A percentile compares a stretch with the other conserved stretches of the same genome.
phyloP scores from a whole-genome alignment of 129 eudicot genomes.

The Tagetes patula region DNA sequence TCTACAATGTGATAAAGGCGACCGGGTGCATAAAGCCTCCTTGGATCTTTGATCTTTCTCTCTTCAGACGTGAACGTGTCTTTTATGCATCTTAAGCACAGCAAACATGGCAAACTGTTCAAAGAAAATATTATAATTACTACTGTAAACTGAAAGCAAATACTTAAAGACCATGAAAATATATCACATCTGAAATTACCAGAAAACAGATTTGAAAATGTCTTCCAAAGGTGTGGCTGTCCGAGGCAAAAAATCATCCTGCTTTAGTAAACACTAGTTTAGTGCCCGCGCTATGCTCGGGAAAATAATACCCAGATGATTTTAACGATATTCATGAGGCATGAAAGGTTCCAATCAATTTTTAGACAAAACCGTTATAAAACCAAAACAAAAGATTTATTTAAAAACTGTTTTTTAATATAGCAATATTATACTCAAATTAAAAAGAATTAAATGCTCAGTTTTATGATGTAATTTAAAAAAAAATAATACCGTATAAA shows the following conservation, averaged over 20 bases:
- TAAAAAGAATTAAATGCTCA: too few species aligned
- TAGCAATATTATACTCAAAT: too few species aligned
- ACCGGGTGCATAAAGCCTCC: conserved; percentile 98
- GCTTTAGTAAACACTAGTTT: conserved; percentile 27
- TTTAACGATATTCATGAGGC: too few species aligned
- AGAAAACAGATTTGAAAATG: conserved; percentile 91
- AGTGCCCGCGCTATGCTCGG: too few species aligned
- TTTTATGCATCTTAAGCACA: conserved; percentile 89
- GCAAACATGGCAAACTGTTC: conserved; percentile 87
- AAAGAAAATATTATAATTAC: conserved; percentile 2
- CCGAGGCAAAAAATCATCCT: conserved; percentile 99
- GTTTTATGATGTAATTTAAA: too few species aligned
- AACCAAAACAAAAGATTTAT: too few species aligned
- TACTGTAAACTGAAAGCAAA: neutral
- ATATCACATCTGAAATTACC: conserved; percentile 45
- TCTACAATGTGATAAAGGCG: conserved; percentile 98
- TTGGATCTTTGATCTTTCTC: conserved; percentile 82
- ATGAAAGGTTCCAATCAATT: too few species aligned
- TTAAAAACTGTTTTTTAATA: too few species aligned
- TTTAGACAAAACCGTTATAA: too few species aligned
- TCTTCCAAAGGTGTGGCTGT: conserved; percentile 99
- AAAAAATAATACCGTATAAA: too few species aligned
- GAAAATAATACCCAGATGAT: too few species aligned
- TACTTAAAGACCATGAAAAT: neutral
- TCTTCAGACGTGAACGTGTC: conserved; percentile 89